Evolutionary conservation across 306 rosid genomes (phyloP).

Genomic region (Fragaria iinumae): DNA sequence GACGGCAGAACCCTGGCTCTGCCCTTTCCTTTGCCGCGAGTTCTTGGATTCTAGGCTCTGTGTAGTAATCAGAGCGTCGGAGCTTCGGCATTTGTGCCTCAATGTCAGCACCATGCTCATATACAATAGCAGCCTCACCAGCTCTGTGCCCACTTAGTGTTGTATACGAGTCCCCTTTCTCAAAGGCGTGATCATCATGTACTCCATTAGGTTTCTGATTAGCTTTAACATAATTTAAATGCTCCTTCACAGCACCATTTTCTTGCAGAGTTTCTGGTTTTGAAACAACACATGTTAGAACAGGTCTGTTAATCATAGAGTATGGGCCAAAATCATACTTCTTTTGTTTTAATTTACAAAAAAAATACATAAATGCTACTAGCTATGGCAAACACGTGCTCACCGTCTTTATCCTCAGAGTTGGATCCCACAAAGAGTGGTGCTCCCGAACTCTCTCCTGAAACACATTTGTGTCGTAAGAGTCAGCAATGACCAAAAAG

Average conservation of each 20-base stretch:
- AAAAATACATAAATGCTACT: not conserved
- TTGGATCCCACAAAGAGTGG: constrained; percentile 33
- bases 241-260: constrained; percentile 53
- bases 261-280: constrained; percentile 47
- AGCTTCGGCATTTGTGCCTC: constrained; percentile 99
- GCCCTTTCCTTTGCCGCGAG: constrained; percentile 97
- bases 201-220: constrained; percentile 56
- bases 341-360: not conserved
- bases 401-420: constrained; percentile 32
- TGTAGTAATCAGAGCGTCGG: constrained; percentile 80
- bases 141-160: constrained; percentile 93
- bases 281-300: constrained; percentile 28
- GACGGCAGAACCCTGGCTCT: constrained; percentile 87
- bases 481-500: not conserved
- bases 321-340: not conserved
- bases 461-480: constrained; percentile 20
- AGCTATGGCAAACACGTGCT: not conserved
- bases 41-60: constrained; percentile 87
- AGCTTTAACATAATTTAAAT: constrained; percentile 36
- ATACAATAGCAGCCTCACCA: constrained; percentile 96
- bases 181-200: constrained; percentile 58
- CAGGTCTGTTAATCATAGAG: not conserved
- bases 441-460: constrained; percentile 44
- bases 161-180: constrained; percentile 60
- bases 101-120: constrained; percentile 94